phyloP scores from a whole-genome alignment of 768 basidiomycete genomes.

The Tylopilus rubrobrunneus region DNA sequence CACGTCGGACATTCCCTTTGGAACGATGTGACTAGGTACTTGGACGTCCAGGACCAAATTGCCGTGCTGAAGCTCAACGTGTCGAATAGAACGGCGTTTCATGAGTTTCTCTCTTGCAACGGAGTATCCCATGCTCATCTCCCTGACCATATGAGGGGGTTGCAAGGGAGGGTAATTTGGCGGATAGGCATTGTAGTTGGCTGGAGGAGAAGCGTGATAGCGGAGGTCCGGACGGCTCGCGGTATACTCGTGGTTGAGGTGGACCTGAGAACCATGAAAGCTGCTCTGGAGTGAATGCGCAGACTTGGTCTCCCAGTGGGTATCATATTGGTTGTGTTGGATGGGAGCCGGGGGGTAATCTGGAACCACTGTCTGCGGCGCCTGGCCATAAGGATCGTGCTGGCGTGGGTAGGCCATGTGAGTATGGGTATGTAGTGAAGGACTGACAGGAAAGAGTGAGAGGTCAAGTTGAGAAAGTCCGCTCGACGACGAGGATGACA shows the following conservation, averaged over 20 bases:
- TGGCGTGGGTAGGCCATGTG: slow-evolving; percentile 54
- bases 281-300: slow-evolving; percentile 58
- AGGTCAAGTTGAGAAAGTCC: slow-evolving; percentile 13
- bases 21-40: slow-evolving; percentile 76
- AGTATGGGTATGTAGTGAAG: neutral
- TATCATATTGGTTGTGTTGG: slow-evolving; percentile 38
- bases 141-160: slow-evolving; percentile 45
- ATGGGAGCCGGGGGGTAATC: slow-evolving; percentile 35
- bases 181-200: slow-evolving; percentile 41
- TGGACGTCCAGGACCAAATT: slow-evolving; percentile 83
- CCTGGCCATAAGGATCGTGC: slow-evolving; percentile 43
- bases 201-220: slow-evolving; percentile 36
- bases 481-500: slow-evolving; percentile 4
- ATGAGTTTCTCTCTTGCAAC: slow-evolving; percentile 75
- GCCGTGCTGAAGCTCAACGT: slow-evolving; percentile 76
- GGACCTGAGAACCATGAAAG: slow-evolving; percentile 65
- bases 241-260: slow-evolving; percentile 61
- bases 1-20: slow-evolving; percentile 53
- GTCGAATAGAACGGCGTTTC: slow-evolving; percentile 73
- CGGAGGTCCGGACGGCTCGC: slow-evolving; percentile 45
- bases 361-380: slow-evolving; percentile 25
- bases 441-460: neutral
- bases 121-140: slow-evolving; percentile 55
- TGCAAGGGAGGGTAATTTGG: slow-evolving; percentile 61
- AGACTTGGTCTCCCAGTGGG: slow-evolving; percentile 50